phyloP scores from a whole-genome alignment of 441 rosid species.

The Theobroma grandiflorum region DNA sequence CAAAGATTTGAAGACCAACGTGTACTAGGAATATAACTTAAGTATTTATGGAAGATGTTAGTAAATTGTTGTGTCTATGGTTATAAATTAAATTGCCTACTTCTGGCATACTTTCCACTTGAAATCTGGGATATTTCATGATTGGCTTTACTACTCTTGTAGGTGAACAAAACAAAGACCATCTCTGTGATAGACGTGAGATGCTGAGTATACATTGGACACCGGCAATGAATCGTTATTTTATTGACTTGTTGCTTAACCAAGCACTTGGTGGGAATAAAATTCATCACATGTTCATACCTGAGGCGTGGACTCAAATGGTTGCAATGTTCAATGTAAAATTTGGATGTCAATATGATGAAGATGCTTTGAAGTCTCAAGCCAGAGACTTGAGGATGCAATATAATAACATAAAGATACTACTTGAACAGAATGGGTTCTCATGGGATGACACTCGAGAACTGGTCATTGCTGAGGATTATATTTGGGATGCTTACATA shows the following conservation, averaged over 20 bases:
- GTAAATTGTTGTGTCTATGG: not conserved
- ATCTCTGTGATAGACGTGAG: slow-evolving; percentile 31
- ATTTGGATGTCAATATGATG: slow-evolving; percentile 41
- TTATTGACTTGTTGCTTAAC: slow-evolving; percentile 55
- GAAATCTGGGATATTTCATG: slow-evolving; percentile 20
- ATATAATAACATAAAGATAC: slow-evolving; percentile 43
- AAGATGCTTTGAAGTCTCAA: slow-evolving; percentile 39
- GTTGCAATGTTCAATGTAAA: slow-evolving; percentile 35
- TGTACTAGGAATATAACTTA: not conserved
- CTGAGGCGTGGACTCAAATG: slow-evolving; percentile 53
- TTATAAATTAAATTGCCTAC: slow-evolving; percentile 23
- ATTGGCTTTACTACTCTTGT: slow-evolving; percentile 30
- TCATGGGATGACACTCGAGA: slow-evolving; percentile 60
- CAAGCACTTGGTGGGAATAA: slow-evolving; percentile 58
- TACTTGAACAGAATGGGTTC: slow-evolving; percentile 54
- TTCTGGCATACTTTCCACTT: slow-evolving; percentile 8
- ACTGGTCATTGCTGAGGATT: slow-evolving; percentile 51
- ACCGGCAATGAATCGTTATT: slow-evolving; percentile 46
- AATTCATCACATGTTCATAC: slow-evolving; percentile 41
- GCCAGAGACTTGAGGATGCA: slow-evolving; percentile 45
- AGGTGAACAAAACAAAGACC: slow-evolving; percentile 41
- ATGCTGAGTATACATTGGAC: slow-evolving; percentile 38
- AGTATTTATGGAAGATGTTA: not conserved
- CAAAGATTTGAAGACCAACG: not conserved
- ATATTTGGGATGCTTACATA: slow-evolving; percentile 51